Evolutionary conservation across 179 eudicot genomes (phyloP).

Genomic region (Vitellaria paradoxa): DNA sequence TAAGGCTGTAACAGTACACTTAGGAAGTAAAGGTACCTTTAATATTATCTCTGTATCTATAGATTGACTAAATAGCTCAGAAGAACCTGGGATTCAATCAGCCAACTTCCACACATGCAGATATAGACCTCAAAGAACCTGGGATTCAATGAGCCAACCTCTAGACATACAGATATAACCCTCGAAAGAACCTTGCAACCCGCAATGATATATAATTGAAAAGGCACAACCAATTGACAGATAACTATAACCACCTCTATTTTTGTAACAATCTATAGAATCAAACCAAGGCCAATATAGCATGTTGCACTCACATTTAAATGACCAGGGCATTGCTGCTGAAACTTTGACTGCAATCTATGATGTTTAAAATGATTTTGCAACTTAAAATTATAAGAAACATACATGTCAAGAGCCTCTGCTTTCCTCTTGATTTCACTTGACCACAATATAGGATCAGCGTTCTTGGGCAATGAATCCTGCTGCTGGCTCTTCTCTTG

Average conservation of each 20-base stretch:
- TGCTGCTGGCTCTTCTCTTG: constrained; percentile 54
- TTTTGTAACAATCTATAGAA: not conserved
- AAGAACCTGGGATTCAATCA: too few species aligned
- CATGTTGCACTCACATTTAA: not conserved
- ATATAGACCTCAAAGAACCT: too few species aligned
- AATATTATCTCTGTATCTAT: too few species aligned
- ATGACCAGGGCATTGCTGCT: not conserved
- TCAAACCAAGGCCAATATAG: not conserved
- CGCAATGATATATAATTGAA: too few species aligned
- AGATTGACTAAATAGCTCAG: too few species aligned
- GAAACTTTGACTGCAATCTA: not conserved
- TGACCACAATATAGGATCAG: constrained; percentile 66
- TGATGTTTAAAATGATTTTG: too few species aligned
- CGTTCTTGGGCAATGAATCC: constrained; percentile 59
- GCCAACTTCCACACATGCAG: too few species aligned
- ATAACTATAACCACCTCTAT: too few species aligned
- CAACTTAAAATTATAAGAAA: not conserved
- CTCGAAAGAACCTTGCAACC: too few species aligned
- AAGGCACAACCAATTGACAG: too few species aligned
- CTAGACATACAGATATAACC: too few species aligned
- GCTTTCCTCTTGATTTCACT: constrained; percentile 45
- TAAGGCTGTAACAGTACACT: not conserved
- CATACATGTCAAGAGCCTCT: constrained; percentile 53
- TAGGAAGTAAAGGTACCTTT: not conserved
- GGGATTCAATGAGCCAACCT: too few species aligned